phyloP scores from a whole-genome alignment of 2,329 filamentous ascomycete species.

The Penicillium freii region DNA sequence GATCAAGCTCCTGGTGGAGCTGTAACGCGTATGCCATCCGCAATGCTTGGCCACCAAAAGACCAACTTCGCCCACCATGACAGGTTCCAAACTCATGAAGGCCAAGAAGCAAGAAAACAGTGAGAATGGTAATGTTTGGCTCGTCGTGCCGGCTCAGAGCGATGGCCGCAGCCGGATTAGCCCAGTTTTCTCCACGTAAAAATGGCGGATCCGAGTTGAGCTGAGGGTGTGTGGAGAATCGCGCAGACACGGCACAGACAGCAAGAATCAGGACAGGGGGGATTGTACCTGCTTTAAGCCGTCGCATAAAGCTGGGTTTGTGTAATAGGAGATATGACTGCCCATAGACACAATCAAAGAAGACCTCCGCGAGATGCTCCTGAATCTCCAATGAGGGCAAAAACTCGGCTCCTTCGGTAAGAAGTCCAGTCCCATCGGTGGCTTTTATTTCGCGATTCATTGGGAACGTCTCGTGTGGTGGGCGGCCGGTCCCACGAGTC shows the following conservation, averaged over 20 bases:
- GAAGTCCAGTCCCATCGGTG: constrained; percentile 70
- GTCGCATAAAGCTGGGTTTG: constrained; percentile 95
- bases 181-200: constrained; percentile 87
- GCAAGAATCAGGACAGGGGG: constrained; percentile 91
- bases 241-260: constrained; percentile 90
- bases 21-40: constrained; percentile 96
- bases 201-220: constrained; percentile 76
- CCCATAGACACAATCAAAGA: constrained; percentile 93
- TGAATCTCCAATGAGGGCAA: constrained; percentile 84
- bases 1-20: constrained; percentile 84
- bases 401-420: constrained; percentile 78
- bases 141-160: constrained; percentile 85
- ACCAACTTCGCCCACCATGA: constrained; percentile 93
- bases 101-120: constrained; percentile 81
- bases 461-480: constrained; percentile 51
- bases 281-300: constrained; percentile 68
- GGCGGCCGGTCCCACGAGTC: constrained; percentile 61
- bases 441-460: constrained; percentile 60
- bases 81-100: constrained; percentile 97
- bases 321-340: constrained; percentile 93
- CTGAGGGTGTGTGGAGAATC: constrained; percentile 86
- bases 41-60: constrained; percentile 89
- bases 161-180: constrained; percentile 79
- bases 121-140: constrained; percentile 93
- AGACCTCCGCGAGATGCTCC: constrained; percentile 88